These are phyloP conservation scores for Marasmius oreades DNA, from an alignment of 1,284 basidiomycete species.

Conservation along the genomic window DNA sequence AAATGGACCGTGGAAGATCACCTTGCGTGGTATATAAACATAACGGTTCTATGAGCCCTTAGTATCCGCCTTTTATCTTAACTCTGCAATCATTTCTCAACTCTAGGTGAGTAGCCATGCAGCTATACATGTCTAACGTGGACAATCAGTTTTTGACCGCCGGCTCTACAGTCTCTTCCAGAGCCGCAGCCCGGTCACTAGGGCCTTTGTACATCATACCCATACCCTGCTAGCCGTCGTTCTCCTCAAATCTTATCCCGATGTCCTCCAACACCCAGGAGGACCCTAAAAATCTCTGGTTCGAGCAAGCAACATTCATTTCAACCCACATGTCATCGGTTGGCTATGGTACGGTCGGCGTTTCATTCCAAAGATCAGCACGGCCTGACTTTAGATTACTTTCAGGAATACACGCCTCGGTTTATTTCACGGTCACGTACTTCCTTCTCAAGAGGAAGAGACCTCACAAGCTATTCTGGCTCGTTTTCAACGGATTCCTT, in stretches of 20 bases:
- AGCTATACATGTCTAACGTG: too few species aligned
- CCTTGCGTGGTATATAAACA: too few species aligned
- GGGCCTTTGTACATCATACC: background rate
- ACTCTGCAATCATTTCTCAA: too few species aligned
- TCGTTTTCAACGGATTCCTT: slow-evolving; percentile 21
- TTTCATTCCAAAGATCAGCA: background rate
- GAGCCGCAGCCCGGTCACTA: too few species aligned
- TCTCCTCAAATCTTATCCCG: slow-evolving; percentile 3
- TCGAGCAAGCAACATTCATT: slow-evolving; percentile 22
- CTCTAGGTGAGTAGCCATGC: too few species aligned
- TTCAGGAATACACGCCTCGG: slow-evolving; percentile 19
- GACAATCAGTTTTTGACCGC: too few species aligned
- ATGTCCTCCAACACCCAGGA: slow-evolving; percentile 15
- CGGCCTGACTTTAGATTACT: background rate
- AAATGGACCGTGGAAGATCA: too few species aligned
- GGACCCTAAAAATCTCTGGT: slow-evolving; percentile 17
- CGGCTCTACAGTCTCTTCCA: too few species aligned
- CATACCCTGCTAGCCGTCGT: background rate
- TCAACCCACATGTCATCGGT: slow-evolving; percentile 23
- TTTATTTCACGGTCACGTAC: slow-evolving; percentile 20
- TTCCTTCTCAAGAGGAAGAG: slow-evolving; percentile 4
- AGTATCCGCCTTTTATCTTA: too few species aligned
- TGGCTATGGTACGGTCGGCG: slow-evolving; percentile 19
- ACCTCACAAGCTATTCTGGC: slow-evolving; percentile 6
- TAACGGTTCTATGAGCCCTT: too few species aligned